Conservation (phyloP, 352 stramenopile genomes). For the Phytophthora quininea region DNA sequence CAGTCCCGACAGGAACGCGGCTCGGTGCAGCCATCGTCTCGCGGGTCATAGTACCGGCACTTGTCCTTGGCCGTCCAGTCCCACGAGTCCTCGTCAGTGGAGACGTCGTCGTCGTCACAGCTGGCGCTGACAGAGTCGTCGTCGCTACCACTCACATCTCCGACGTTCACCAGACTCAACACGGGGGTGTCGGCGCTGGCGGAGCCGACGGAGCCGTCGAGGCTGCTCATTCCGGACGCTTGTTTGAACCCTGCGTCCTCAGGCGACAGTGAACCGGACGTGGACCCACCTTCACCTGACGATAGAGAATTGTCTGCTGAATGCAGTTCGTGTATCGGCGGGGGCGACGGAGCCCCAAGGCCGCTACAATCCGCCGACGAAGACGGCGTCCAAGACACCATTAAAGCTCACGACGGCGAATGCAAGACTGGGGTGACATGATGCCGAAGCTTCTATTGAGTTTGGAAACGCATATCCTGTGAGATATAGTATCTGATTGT, state of each 20-base stretch:
- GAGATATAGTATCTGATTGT: too few relatives aligned
- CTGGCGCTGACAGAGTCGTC: slow-evolving; percentile 15
- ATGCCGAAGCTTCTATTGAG: too few relatives aligned
- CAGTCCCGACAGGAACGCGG: slow-evolving; percentile 67
- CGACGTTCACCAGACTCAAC: slow-evolving; percentile 1
- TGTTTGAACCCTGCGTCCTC: slow-evolving; percentile 2
- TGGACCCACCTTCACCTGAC: neutral
- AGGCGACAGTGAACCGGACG: neutral
- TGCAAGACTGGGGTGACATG: slow-evolving; percentile 6
- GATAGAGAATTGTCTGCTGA: slow-evolving; percentile 16
- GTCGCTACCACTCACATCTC: slow-evolving; percentile 12
- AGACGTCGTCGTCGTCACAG: slow-evolving; percentile 12
- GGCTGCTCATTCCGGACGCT: neutral
- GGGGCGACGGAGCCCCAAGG: neutral
- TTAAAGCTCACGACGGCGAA: slow-evolving; percentile 8
- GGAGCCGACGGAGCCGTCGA: neutral
- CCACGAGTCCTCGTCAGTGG: slow-evolving; percentile 11
- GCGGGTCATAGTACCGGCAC: slow-evolving; percentile 30
- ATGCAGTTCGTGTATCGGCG: slow-evolving; percentile 6
- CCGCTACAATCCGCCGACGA: slow-evolving; percentile 11
- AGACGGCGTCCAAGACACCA: slow-evolving; percentile 17
- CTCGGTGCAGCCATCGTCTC: slow-evolving; percentile 44
- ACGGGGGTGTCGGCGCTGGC: slow-evolving; percentile 3
- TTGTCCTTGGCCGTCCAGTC: slow-evolving; percentile 32
- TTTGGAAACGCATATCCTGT: too few relatives aligned